phyloP scores from a whole-genome alignment of 1,284 basidiomycete genomes.

The Naganishia sp. region DNA sequence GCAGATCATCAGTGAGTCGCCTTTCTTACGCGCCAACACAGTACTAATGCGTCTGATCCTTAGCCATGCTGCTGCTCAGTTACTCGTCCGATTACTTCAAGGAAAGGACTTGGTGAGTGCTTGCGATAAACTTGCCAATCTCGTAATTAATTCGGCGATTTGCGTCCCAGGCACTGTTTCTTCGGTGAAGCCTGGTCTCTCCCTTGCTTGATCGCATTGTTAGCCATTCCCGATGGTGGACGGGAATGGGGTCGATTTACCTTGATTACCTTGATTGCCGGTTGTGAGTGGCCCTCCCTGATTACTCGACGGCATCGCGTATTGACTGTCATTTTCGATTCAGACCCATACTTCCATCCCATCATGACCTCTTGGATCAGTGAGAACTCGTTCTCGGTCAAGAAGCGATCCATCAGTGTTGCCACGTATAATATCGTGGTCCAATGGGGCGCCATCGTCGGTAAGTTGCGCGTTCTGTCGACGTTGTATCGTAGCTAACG shows the following conservation, averaged over 20 bases:
- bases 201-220: conserved; percentile 30
- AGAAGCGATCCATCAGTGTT: conserved; percentile 32
- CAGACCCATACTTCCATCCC: conserved; percentile 33
- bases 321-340: not conserved
- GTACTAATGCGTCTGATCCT: not conserved
- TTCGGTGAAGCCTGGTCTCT: conserved; percentile 34
- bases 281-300: conserved; percentile 21
- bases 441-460: conserved; percentile 31
- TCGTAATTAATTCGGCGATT: no score
- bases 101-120: conserved; percentile 30
- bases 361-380: conserved; percentile 34
- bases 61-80: conserved; percentile 29
- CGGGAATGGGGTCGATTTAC: conserved; percentile 31
- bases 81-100: conserved; percentile 33
- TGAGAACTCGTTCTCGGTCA: conserved; percentile 34
- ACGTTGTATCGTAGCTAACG: not conserved
- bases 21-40: not conserved
- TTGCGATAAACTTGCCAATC: not conserved
- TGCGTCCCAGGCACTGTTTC: conserved; percentile 29
- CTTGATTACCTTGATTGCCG: conserved; percentile 33
- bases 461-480: conserved; percentile 2
- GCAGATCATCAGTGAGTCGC: conserved; percentile 41
- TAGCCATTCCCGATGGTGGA: conserved; percentile 30
- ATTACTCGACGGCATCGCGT: not conserved
- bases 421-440: conserved; percentile 34